phyloP scores from a whole-genome alignment of 1,139 yeast species.

The Chernovozyma aurita region DNA sequence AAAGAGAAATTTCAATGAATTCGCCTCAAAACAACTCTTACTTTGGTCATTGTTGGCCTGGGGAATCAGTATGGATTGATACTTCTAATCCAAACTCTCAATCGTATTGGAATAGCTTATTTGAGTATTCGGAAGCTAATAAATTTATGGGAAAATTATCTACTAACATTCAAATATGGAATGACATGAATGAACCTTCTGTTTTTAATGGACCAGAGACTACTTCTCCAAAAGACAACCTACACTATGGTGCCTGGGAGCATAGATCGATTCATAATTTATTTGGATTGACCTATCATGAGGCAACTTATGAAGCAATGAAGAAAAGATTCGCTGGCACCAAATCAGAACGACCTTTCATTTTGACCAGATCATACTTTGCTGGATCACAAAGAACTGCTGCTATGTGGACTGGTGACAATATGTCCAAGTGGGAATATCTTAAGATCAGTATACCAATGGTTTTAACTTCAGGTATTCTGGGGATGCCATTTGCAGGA shows the following conservation, averaged over 20 bases:
- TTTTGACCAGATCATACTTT: conserved; percentile 81
- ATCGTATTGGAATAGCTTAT: conserved; percentile 51
- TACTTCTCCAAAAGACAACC: conserved; percentile 71
- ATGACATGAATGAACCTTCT: conserved; percentile 98
- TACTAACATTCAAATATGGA: conserved; percentile 81
- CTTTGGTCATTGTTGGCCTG: conserved; percentile 98
- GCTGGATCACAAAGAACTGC: conserved; percentile 90
- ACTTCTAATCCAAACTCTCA: conserved; percentile 64
- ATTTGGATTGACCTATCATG: conserved; percentile 76
- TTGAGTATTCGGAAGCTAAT: conserved; percentile 18
- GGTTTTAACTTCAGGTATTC: conserved; percentile 75
- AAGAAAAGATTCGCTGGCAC: conserved; percentile 42
- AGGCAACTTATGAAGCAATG: conserved; percentile 71
- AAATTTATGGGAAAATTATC: conserved; percentile 48
- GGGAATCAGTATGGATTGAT: conserved; percentile 92
- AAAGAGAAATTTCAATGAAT: conserved; percentile 33
- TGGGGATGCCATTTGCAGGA: conserved; percentile 91
- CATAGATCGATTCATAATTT: conserved; percentile 88
- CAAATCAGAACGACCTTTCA: conserved; percentile 67
- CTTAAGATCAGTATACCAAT: conserved; percentile 78
- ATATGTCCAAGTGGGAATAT: conserved; percentile 89
- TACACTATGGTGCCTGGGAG: conserved; percentile 81
- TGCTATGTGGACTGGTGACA: conserved; percentile 98
- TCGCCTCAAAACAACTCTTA: conserved; percentile 43
- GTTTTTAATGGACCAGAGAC: conserved; percentile 95